These are phyloP conservation scores for Curvularia lunata DNA, from an alignment of 2,329 filamentous ascomycete species.

Conservation along the genomic window DNA sequence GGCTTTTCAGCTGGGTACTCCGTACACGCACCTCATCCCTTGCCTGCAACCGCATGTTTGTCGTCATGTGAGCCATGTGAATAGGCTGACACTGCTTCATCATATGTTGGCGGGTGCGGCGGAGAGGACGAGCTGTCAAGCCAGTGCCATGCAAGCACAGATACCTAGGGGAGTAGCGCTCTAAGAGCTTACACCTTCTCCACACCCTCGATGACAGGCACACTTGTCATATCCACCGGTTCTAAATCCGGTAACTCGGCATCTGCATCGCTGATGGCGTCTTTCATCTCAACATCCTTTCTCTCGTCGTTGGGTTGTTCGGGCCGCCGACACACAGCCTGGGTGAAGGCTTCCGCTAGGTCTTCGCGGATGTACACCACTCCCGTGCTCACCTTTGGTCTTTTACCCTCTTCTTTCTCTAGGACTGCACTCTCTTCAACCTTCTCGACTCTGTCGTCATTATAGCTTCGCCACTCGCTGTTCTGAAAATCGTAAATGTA, in stretches of 20 bases:
- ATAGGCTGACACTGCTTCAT: neutral
- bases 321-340: slow-evolving; percentile 55
- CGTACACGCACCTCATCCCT: neutral
- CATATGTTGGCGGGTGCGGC: neutral
- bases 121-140: neutral
- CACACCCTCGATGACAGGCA: slow-evolving; percentile 38
- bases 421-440: slow-evolving; percentile 73
- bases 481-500: slow-evolving; percentile 90
- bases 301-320: slow-evolving; percentile 9
- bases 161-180: neutral
- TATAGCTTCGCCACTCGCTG: slow-evolving; percentile 89
- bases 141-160: slow-evolving; percentile 2
- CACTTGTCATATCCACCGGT: slow-evolving; percentile 10
- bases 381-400: slow-evolving; percentile 59
- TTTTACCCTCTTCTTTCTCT: slow-evolving; percentile 63
- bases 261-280: slow-evolving; percentile 23
- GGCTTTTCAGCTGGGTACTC: slow-evolving; percentile 3
- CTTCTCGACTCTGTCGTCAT: slow-evolving; percentile 80
- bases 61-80: neutral
- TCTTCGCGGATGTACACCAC: slow-evolving; percentile 83
- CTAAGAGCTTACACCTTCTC: slow-evolving; percentile 33
- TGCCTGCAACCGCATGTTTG: neutral
- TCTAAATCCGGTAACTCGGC: slow-evolving; percentile 17
- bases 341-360: slow-evolving; percentile 64
- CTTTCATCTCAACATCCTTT: slow-evolving; percentile 24